A percentile compares a stretch with the other conserved stretches of the same genome.
These are phyloP conservation scores for Arachnopeziza araneosa DNA, from an alignment of 2,329 filamentous ascomycete genomes.

Conservation along the genomic window DNA sequence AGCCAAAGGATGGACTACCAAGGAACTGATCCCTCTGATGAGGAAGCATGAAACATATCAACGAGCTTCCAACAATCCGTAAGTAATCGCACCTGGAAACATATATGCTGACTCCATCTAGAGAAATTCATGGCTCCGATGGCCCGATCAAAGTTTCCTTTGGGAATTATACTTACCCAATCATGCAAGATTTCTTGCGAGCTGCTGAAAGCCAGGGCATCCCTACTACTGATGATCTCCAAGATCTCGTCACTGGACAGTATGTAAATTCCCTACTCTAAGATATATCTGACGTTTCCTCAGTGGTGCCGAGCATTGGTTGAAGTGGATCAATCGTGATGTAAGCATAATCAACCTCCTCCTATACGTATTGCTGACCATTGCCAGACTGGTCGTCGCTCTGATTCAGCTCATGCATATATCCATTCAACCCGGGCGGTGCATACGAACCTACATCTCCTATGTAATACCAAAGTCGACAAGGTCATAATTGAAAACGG, in stretches of 20 bases:
- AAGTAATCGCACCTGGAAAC: slow-evolving; percentile 10
- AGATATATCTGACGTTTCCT: not conserved
- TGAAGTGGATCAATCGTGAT: slow-evolving; percentile 78
- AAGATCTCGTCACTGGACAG: slow-evolving; percentile 61
- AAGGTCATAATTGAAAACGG: slow-evolving; percentile 52
- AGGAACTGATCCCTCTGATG: slow-evolving; percentile 48
- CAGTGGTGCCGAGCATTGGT: slow-evolving; percentile 71
- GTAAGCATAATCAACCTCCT: slow-evolving; percentile 27
- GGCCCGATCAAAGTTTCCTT: slow-evolving; percentile 67
- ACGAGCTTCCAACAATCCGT: slow-evolving; percentile 50
- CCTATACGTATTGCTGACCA: not conserved
- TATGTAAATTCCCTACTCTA: slow-evolving; percentile 10
- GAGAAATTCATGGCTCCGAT: slow-evolving; percentile 68
- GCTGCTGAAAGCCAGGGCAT: slow-evolving; percentile 70
- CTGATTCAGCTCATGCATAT: slow-evolving; percentile 72
- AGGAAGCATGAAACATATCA: slow-evolving; percentile 55
- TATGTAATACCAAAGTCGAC: slow-evolving; percentile 51
- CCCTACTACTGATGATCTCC: slow-evolving; percentile 68
- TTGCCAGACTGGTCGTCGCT: slow-evolving; percentile 59
- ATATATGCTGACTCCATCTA: slow-evolving; percentile 21
- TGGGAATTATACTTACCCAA: slow-evolving; percentile 59
- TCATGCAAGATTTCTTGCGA: slow-evolving; percentile 75
- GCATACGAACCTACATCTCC: slow-evolving; percentile 53
- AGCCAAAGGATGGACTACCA: slow-evolving; percentile 45
- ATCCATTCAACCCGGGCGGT: slow-evolving; percentile 69